Evolutionary conservation across 257 asterid genomes (phyloP).

Genomic region (Solanum sitiens): DNA sequence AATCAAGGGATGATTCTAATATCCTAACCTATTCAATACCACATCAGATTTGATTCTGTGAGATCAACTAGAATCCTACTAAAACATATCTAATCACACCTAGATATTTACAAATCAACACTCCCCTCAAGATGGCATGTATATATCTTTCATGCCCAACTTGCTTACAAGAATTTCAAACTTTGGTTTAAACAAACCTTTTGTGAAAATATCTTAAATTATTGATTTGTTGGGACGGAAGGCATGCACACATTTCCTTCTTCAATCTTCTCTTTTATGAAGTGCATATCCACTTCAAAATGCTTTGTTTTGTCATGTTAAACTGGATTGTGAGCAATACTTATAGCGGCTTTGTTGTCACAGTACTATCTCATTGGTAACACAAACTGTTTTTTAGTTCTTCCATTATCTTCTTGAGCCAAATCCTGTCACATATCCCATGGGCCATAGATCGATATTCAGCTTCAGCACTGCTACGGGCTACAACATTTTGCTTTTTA

Average conservation of each 20-base stretch:
- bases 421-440: background rate
- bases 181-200: background rate
- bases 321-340: background rate
- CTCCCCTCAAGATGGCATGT: background rate
- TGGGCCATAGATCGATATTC: background rate
- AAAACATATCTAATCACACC: too few relatives aligned
- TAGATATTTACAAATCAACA: too few relatives aligned
- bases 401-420: background rate
- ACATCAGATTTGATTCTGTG: background rate
- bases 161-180: background rate
- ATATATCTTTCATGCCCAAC: background rate
- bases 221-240: background rate
- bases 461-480: background rate
- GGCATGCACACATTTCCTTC: background rate
- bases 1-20: background rate
- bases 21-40: background rate
- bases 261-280: background rate
- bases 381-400: background rate
- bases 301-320: background rate
- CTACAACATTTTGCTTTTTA: background rate
- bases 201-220: background rate
- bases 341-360: background rate
- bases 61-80: too few relatives aligned
- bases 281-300: background rate
- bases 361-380: background rate